A percentile compares a stretch with the other conserved stretches of the same genome.
phyloP scores from a whole-genome alignment of 345 rosid genomes.

The Acer yangbiense region DNA sequence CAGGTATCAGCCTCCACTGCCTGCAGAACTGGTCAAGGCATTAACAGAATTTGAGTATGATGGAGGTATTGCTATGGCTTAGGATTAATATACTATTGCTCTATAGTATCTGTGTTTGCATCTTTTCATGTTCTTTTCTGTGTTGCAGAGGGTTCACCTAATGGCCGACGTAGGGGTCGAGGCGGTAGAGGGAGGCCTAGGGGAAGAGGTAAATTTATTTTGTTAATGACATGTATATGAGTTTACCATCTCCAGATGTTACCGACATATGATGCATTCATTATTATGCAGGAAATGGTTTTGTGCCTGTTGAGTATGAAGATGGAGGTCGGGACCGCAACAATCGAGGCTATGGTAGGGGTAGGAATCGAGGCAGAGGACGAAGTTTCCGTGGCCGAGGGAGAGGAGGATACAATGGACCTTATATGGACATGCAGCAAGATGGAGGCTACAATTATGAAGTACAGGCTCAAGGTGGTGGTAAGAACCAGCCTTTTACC shows the following conservation, averaged over 20 bases:
- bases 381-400: constrained; percentile 77
- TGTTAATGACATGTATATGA: not conserved
- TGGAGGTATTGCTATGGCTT: constrained; percentile 48
- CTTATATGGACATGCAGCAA: constrained; percentile 58
- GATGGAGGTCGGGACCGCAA: constrained; percentile 79
- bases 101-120: not conserved
- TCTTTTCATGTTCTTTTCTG: constrained; percentile 1
- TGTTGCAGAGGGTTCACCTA: constrained; percentile 70
- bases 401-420: constrained; percentile 84
- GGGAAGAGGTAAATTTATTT: constrained; percentile 38
- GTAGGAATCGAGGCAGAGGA: constrained; percentile 91
- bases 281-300: constrained; percentile 66
- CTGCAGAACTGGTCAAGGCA: constrained; percentile 64
- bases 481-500: constrained; percentile 11
- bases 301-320: constrained; percentile 60
- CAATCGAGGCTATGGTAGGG: constrained; percentile 66
- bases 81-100: not conserved
- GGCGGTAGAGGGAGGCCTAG: constrained; percentile 66
- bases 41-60: constrained; percentile 54
- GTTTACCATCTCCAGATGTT: not conserved
- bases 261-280: not conserved
- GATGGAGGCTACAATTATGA: constrained; percentile 73
- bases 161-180: constrained; percentile 67
- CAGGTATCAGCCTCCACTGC: constrained; percentile 81
- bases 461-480: constrained; percentile 48